These are phyloP conservation scores for Talaromyces pinophilus DNA, from an alignment of 2,329 filamentous ascomycete species.

Conservation along the genomic window DNA sequence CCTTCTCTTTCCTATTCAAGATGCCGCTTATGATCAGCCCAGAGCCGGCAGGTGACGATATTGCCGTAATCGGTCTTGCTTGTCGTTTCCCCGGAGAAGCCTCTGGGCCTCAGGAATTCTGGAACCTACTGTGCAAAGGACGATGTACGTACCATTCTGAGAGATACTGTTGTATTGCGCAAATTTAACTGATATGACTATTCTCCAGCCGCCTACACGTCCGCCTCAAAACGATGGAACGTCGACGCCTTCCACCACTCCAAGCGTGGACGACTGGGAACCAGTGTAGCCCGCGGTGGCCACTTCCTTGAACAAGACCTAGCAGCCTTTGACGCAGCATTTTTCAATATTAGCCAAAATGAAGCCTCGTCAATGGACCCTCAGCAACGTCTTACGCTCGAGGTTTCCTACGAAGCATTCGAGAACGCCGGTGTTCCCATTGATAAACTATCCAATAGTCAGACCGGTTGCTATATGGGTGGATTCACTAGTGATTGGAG, in stretches of 20 bases:
- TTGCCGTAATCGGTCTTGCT: conserved; percentile 20
- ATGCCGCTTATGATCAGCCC: background rate
- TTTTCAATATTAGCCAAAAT: conserved; percentile 24
- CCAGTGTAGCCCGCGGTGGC: conserved; percentile 15
- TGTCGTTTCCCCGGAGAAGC: conserved; percentile 20
- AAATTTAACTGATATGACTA: background rate
- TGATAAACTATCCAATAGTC: conserved; percentile 27
- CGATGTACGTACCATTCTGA: background rate
- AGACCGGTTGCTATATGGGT: conserved; percentile 34
- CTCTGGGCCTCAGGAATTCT: background rate
- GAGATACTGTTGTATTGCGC: background rate
- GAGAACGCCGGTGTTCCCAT: conserved; percentile 28
- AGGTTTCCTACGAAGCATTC: conserved; percentile 8
- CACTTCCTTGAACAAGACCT: conserved; percentile 27
- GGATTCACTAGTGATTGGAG: conserved; percentile 22
- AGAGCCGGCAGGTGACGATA: background rate
- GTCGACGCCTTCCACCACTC: conserved; percentile 17
- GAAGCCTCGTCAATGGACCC: conserved; percentile 21
- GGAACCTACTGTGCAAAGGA: conserved; percentile 23
- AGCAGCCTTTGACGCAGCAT: conserved; percentile 33
- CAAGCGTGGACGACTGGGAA: conserved; percentile 5
- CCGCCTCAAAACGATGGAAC: conserved; percentile 13
- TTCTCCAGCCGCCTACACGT: conserved; percentile 17
- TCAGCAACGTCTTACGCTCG: background rate
- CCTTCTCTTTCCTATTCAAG: background rate